Evolutionary conservation across 148 eudicot species (phyloP).

Genomic region (Selenicereus undatus): DNA sequence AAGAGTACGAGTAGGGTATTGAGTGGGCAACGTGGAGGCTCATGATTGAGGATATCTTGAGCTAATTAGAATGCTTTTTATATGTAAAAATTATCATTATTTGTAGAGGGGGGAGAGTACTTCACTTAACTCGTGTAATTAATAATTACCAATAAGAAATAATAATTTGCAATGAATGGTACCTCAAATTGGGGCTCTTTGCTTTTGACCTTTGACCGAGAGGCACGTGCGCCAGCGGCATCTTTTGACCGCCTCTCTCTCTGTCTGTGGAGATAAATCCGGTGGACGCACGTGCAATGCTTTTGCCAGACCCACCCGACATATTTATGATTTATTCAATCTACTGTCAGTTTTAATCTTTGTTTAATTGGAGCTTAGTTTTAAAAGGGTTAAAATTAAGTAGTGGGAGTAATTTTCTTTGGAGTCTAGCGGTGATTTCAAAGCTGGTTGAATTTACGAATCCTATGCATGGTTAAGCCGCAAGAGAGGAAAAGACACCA

Average conservation of each 20-base stretch:
- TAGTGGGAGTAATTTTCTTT: background rate
- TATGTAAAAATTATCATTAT: background rate
- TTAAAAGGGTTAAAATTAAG: background rate
- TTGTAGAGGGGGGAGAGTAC: background rate
- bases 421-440: conserved; percentile 1
- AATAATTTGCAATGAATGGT: background rate
- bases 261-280: conserved; percentile 2
- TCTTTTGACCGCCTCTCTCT: conserved; percentile 19
- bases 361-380: background rate
- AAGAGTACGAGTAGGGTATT: background rate
- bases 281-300: conserved; percentile 22
- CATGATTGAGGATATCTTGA: background rate
- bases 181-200: background rate
- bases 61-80: background rate
- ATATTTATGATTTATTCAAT: background rate
- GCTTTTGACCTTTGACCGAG: conserved; percentile 14
- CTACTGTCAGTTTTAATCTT: background rate
- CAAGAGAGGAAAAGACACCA: background rate
- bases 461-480: background rate
- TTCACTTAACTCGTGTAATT: background rate
- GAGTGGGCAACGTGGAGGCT: background rate
- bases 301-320: background rate
- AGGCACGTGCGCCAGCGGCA: conserved; percentile 24
- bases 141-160: background rate
- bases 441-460: background rate